Evolutionary conservation across 1,284 basidiomycete species (phyloP).

Genomic region (Malassezia furfur): DNA sequence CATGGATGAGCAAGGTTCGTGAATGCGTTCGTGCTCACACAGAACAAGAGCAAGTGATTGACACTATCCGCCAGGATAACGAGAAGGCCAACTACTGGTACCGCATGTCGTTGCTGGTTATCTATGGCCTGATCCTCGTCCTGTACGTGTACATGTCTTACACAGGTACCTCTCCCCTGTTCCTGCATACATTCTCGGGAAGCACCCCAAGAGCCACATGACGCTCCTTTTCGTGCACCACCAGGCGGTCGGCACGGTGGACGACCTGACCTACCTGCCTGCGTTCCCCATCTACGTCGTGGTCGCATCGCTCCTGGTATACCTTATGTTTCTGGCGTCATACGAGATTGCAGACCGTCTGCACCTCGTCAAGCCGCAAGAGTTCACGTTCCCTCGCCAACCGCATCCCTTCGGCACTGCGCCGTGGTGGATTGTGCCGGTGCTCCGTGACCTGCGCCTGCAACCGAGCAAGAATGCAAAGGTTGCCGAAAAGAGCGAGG

Average conservation of each 20-base stretch:
- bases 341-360: conserved; percentile 30
- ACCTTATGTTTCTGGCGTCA: conserved; percentile 23
- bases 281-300: conserved; percentile 42
- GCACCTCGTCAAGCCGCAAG: conserved; percentile 12
- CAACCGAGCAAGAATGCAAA: conserved; percentile 21
- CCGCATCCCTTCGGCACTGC: conserved; percentile 45
- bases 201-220: conserved; percentile 43
- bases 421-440: conserved; percentile 32
- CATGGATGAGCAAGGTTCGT: conserved; percentile 13
- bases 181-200: conserved; percentile 37
- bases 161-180: conserved; percentile 38
- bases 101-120: conserved; percentile 27
- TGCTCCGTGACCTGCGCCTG: conserved; percentile 34
- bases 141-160: conserved; percentile 11
- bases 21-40: conserved; percentile 2
- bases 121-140: conserved; percentile 27
- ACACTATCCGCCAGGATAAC: conserved; percentile 28
- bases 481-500: conserved; percentile 16
- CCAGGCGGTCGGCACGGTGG: conserved; percentile 34
- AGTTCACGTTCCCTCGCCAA: conserved; percentile 26
- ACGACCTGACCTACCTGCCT: conserved; percentile 42
- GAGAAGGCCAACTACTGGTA: conserved; percentile 40
- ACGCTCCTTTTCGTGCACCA: conserved; percentile 35
- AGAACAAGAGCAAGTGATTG: conserved; percentile 38
- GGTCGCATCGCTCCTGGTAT: conserved; percentile 20